These are phyloP conservation scores for Agaricus sinodeliciosus DNA, from an alignment of 768 basidiomycete species.

Conservation along the genomic window DNA sequence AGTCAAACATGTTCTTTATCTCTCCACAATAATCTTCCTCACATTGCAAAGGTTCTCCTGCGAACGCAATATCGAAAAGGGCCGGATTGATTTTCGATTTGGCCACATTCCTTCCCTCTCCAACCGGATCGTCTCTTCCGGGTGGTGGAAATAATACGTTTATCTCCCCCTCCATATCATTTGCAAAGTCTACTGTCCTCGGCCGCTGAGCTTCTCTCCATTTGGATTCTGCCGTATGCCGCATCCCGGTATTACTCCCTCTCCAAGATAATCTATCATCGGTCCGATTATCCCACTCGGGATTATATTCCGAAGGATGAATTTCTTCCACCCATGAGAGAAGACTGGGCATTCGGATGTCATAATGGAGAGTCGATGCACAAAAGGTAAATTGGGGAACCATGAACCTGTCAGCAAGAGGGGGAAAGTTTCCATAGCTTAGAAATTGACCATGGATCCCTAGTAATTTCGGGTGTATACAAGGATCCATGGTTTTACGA, in stretches of 20 bases:
- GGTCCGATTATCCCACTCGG: constrained; percentile 54
- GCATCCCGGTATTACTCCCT: constrained; percentile 63
- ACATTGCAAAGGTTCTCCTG: constrained; percentile 36
- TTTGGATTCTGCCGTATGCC: constrained; percentile 22
- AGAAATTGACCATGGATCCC: constrained; percentile 40
- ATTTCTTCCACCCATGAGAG: constrained; percentile 32
- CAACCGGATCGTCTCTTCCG: constrained; percentile 19
- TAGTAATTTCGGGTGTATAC: constrained; percentile 28
- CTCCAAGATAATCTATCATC: constrained; percentile 60
- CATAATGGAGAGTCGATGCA: constrained; percentile 34
- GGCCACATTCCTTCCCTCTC: constrained; percentile 24
- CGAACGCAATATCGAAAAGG: constrained; percentile 51
- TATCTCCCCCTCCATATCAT: constrained; percentile 24
- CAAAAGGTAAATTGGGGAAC: constrained; percentile 40
- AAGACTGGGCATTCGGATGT: constrained; percentile 37
- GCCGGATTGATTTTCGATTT: constrained; percentile 36
- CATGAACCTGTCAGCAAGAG: constrained; percentile 26
- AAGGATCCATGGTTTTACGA: constrained; percentile 36
- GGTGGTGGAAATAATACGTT: constrained; percentile 22
- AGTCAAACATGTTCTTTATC: constrained; percentile 41
- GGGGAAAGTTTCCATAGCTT: constrained; percentile 26
- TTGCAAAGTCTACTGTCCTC: constrained; percentile 33
- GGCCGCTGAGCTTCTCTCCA: constrained; percentile 45
- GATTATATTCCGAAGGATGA: constrained; percentile 33
- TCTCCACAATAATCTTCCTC: constrained; percentile 30